phyloP scores from a whole-genome alignment of 306 rosid species.

The Acacia acuminata region DNA sequence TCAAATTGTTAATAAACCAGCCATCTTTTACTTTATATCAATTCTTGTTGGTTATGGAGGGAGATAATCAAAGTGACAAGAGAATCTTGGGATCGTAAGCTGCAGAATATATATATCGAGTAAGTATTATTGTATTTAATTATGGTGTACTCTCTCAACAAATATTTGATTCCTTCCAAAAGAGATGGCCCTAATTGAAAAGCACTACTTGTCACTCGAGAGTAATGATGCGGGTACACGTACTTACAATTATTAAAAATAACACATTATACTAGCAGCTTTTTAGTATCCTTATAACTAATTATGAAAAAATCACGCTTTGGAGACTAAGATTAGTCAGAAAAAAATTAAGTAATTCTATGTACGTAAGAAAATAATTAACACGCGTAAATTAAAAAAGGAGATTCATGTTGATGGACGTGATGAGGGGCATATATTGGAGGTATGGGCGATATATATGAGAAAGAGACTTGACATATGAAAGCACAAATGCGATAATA shows the following conservation, averaged over 20 bases:
- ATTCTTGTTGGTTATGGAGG: slow-evolving; percentile 20
- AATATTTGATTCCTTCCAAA: slow-evolving; percentile 10
- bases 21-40: neutral
- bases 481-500: slow-evolving; percentile 50
- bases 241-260: slow-evolving; percentile 2
- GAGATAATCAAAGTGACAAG: neutral
- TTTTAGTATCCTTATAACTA: neutral
- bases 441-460: slow-evolving; percentile 39
- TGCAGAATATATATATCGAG: neutral
- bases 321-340: too few relatives aligned
- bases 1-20: neutral
- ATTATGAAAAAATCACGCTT: neutral
- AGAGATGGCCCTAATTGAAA: neutral
- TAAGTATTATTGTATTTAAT: neutral
- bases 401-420: neutral
- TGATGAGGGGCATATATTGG: slow-evolving; percentile 39
- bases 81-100: slow-evolving; percentile 48
- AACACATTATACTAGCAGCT: neutral
- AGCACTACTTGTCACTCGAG: neutral
- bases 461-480: slow-evolving; percentile 42
- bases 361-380: neutral
- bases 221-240: slow-evolving; percentile 31
- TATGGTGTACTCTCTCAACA: neutral
- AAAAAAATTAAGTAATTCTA: too few relatives aligned
- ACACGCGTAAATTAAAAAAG: slow-evolving; percentile 14